Evolutionary conservation across 352 stramenopile species (phyloP), one percentile per base, ranked within the genome.

Genomic region (Blastocystis hominis): DNA sequence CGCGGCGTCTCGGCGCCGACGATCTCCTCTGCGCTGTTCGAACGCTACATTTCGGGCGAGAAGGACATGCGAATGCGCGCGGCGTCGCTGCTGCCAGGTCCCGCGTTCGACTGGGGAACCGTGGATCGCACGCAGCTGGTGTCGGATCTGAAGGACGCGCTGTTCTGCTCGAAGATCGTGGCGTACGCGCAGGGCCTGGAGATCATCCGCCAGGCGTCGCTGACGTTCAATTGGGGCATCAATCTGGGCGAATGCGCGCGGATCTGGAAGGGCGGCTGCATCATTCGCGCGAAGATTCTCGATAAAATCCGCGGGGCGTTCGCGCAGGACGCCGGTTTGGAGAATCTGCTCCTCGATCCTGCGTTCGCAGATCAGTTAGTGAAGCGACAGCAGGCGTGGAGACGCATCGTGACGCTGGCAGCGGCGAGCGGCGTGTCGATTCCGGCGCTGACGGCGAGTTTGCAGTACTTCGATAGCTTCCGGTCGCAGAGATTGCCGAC

Each of bases 241-340:
- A 91, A 98, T 91, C 90, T 98, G 10, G 92, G 92, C 76, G 94
- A 98, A 89, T 98, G 96, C 91, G 95, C 95, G 24, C 93, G 94
- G 84, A 98, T 98, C 93, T 99, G 96, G 96, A 97, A 97, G 90
- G 97, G 97, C 84, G 97, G 97, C 62, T 99, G 97, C 92, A 99
- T 99, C 90, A 99, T 99, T 89, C 95, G 96, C 79, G 96, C 96
- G 34, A 92, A 92, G 53, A 95, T 99, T 88, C 91, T 99, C 38
- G 94, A 98, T 91, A 94, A 96, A 90, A 98, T 99, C 91, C 96
- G 97, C 90, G 90, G 91, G 68, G 97, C 97, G 30, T 97, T 98
- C 90, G 80, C 90, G 62, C 93, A 93, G 86, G 93, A 98, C 91
- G 76, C 92, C n/a, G 90, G 92, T 40, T 92, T 99, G 46, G 92